Conservation (phyloP, 129 eudicot genomes). For the Pulicaria dysenterica region DNA sequence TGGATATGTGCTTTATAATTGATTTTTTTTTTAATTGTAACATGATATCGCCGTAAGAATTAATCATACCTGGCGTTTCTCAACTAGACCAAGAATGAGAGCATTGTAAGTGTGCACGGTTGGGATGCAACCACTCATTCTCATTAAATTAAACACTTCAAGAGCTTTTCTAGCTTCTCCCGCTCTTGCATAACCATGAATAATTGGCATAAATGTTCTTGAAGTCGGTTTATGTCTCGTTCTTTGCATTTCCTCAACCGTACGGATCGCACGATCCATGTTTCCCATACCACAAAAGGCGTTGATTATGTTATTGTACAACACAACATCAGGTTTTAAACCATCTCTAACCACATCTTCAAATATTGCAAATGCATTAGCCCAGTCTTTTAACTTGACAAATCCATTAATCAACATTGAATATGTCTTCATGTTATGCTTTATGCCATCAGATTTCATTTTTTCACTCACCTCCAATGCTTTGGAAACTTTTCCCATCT, state of each 20-base stretch:
- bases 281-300: slow-evolving; percentile 98
- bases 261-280: slow-evolving; percentile 85
- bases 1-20: not conserved
- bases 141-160: slow-evolving; percentile 80
- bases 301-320: slow-evolving; percentile 79
- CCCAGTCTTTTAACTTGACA: slow-evolving; percentile 82
- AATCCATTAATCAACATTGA: slow-evolving; percentile 95
- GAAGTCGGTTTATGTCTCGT: slow-evolving; percentile 76
- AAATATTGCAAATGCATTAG: slow-evolving; percentile 85
- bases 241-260: slow-evolving; percentile 74
- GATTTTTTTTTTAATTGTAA: too few relatives aligned
- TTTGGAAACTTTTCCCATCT: slow-evolving; percentile 79
- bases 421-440: slow-evolving; percentile 92
- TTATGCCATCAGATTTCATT: slow-evolving; percentile 70
- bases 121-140: slow-evolving; percentile 88
- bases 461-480: slow-evolving; percentile 78
- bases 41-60: not conserved
- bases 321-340: slow-evolving; percentile 86
- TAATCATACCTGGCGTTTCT: slow-evolving; percentile 70
- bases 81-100: slow-evolving; percentile 85
- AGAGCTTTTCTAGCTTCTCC: slow-evolving; percentile 81
- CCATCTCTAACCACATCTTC: slow-evolving; percentile 84
- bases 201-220: slow-evolving; percentile 89
- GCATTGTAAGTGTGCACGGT: slow-evolving; percentile 85
- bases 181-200: slow-evolving; percentile 79